Evolutionary conservation across 306 rosid genomes (phyloP).

Genomic region (Trichosanthes cucumerina): DNA sequence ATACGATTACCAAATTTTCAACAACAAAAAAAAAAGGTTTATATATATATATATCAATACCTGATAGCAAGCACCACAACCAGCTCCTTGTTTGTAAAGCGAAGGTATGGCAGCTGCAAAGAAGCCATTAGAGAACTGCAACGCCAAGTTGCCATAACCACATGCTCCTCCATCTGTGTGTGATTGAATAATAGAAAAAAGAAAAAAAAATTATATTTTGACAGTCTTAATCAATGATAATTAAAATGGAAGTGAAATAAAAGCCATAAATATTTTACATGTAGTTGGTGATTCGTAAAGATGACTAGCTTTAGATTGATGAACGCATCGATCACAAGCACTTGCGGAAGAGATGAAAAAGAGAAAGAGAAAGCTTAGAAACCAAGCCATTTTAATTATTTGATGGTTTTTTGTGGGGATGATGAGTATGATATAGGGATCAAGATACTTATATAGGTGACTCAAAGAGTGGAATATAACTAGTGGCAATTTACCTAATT

Average conservation of each 20-base stretch:
- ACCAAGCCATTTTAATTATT: conserved; percentile 23
- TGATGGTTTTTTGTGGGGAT: too few species aligned
- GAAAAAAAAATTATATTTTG: not conserved
- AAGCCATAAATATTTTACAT: conserved; percentile 18
- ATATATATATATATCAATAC: too few species aligned
- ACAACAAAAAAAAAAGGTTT: too few species aligned
- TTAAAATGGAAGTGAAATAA: not conserved
- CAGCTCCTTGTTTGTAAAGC: conserved; percentile 8
- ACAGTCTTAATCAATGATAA: not conserved
- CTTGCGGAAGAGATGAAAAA: conserved; percentile 38
- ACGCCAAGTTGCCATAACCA: not conserved
- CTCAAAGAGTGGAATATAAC: not conserved
- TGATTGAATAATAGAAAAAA: not conserved
- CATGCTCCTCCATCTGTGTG: not conserved
- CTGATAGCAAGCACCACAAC: conserved; percentile 7
- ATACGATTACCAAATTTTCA: not conserved
- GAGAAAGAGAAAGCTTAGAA: conserved; percentile 25
- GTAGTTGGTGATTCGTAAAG: conserved; percentile 54
- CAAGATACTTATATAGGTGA: not conserved
- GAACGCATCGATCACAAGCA: conserved; percentile 46
- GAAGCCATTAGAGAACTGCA: not conserved
- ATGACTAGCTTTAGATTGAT: conserved; percentile 45
- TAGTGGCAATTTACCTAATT: not conserved
- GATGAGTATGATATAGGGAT: not conserved
- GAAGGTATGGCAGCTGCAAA: conserved; percentile 7